Percentiles rank a stretch among this genome's conserved stretches.
phyloP scores from a whole-genome alignment of 768 basidiomycete genomes.

The Rossbeevera mucosa region DNA sequence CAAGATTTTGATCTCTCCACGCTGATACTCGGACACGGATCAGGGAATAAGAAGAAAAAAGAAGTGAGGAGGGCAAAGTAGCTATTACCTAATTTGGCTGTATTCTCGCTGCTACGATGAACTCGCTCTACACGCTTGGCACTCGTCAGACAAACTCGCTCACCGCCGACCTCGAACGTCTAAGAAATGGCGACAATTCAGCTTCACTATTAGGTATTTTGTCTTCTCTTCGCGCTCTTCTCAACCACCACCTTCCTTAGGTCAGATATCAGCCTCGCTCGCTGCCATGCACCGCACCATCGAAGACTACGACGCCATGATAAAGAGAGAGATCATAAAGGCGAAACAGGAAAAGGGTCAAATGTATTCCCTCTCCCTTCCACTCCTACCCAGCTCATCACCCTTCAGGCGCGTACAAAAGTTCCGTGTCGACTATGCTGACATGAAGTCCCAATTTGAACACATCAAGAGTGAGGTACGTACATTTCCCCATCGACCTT shows the following conservation, averaged over 20 bases:
- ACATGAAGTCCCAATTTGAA: conserved; percentile 82
- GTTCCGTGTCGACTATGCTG: conserved; percentile 82
- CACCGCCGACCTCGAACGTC: conserved; percentile 78
- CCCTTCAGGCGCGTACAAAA: conserved; percentile 79
- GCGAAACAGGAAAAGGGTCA: conserved; percentile 96
- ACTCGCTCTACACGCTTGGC: conserved; percentile 91
- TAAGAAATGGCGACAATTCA: conserved; percentile 76
- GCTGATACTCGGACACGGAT: conserved; percentile 43
- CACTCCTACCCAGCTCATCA: conserved; percentile 1
- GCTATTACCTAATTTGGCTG: background rate
- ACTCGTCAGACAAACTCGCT: conserved; percentile 89
- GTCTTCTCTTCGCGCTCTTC: conserved; percentile 12
- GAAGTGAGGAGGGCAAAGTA: conserved; percentile 26
- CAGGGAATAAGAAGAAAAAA: background rate
- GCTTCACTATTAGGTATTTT: conserved; percentile 81
- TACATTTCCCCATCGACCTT: background rate
- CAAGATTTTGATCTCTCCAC: conserved; percentile 83
- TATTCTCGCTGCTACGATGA: conserved; percentile 53
- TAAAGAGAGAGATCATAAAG: conserved; percentile 91
- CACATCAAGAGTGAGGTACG: conserved; percentile 55
- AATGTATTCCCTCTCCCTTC: conserved; percentile 51
- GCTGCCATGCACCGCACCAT: conserved; percentile 91
- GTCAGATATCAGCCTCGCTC: conserved; percentile 97
- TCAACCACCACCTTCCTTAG: conserved; percentile 42
- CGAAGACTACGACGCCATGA: conserved; percentile 97